Conservation (phyloP, 148 eudicot species). For the Amaranthus hypochondriacus region DNA sequence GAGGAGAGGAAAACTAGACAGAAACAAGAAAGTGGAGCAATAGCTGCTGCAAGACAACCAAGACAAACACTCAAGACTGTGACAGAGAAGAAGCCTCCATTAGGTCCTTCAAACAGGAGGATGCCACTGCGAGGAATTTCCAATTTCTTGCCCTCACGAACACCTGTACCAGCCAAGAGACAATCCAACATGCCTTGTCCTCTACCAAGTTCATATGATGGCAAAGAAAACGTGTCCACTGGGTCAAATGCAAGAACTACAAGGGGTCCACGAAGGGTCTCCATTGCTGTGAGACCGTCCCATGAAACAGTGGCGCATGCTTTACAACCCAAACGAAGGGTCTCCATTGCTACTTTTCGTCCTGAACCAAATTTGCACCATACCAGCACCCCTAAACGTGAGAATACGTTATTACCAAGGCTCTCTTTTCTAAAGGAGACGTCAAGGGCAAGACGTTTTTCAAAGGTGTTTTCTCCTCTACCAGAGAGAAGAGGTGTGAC, state of each 20-base stretch:
- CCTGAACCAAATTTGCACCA: constrained; percentile 33
- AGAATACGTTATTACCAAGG: constrained; percentile 36
- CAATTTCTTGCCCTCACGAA: constrained; percentile 51
- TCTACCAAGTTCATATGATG: constrained; percentile 28
- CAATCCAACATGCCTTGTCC: constrained; percentile 30
- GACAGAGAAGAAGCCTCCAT: constrained; percentile 60
- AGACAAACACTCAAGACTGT: constrained; percentile 40
- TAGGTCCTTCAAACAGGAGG: constrained; percentile 62
- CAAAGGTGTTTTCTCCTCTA: constrained; percentile 51
- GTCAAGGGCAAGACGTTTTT: constrained; percentile 61
- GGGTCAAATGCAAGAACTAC: constrained; percentile 24
- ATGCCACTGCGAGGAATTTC: constrained; percentile 61
- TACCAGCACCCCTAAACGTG: constrained; percentile 36
- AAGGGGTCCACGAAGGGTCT: constrained; percentile 58
- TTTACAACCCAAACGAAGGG: constrained; percentile 56
- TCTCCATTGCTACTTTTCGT: constrained; percentile 50
- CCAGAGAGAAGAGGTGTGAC: constrained; percentile 31
- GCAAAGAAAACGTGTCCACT: constrained; percentile 53
- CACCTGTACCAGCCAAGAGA: constrained; percentile 41
- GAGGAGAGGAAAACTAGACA: constrained; percentile 73
- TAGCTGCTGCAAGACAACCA: constrained; percentile 51
- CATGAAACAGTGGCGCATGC: constrained; percentile 29
- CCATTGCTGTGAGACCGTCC: constrained; percentile 50
- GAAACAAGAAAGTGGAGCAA: constrained; percentile 63
- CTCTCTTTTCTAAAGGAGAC: constrained; percentile 63